A percentile compares a stretch with the other conserved stretches of the same genome.
Evolutionary conservation across 345 rosid genomes (phyloP).

Genomic region (Microcos paniculata): DNA sequence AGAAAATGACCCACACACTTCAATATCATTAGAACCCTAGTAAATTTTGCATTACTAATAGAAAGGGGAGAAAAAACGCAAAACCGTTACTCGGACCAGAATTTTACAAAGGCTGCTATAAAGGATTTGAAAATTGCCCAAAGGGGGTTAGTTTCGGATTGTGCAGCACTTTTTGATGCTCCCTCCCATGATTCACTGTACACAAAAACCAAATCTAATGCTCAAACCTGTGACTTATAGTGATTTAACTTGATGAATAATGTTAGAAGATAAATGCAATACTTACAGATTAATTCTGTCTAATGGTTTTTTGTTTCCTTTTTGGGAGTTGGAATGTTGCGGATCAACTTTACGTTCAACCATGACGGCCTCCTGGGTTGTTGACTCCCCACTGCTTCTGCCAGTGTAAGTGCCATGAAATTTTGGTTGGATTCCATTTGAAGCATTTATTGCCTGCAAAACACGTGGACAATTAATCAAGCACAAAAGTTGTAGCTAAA

Average conservation of each 20-base stretch:
- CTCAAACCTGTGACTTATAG: slow-evolving; percentile 12
- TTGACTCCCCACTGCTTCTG: not conserved
- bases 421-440: slow-evolving; percentile 17
- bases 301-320: slow-evolving; percentile 46
- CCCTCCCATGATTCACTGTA: slow-evolving; percentile 83
- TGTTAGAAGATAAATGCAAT: not conserved
- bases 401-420: slow-evolving; percentile 5
- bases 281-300: slow-evolving; percentile 83
- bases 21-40: slow-evolving; percentile 2
- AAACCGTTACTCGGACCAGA: slow-evolving; percentile 65
- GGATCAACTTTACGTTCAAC: slow-evolving; percentile 27
- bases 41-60: slow-evolving; percentile 12
- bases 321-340: slow-evolving; percentile 28
- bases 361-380: slow-evolving; percentile 11
- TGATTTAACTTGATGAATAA: slow-evolving; percentile 7
- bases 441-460: slow-evolving; percentile 43
- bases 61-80: not conserved
- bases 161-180: slow-evolving; percentile 29
- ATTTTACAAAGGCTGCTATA: slow-evolving; percentile 57
- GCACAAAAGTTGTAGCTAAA: not conserved
- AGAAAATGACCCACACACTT: slow-evolving; percentile 7
- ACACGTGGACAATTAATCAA: slow-evolving; percentile 8
- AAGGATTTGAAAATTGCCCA: slow-evolving; percentile 51
- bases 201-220: slow-evolving; percentile 12
- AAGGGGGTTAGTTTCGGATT: slow-evolving; percentile 49